Base-by-base conservation (phyloP, 139 green algal species). In the Tetraselmis striata region DNA sequence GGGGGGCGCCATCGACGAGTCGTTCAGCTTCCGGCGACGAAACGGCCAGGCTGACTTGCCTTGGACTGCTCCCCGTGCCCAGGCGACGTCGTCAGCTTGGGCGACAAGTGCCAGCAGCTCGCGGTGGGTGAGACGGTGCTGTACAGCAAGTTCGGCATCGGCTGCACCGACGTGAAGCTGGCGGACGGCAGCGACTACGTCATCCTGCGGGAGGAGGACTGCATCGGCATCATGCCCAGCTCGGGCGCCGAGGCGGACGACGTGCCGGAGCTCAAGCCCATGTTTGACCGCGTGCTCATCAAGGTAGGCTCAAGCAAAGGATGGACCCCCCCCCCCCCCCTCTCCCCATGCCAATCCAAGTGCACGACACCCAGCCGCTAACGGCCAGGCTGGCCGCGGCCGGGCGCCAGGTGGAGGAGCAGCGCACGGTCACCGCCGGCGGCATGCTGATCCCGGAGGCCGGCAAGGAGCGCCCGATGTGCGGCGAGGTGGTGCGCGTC, bases 81-180 rank as follows among this genome's bases (percentile, higher is more conserved):
- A 91, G 90, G 90, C 31, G 90, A 93, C 24, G 86, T 93, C 25
- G 85, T 90, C 29, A 30, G 26, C 1, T 81, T 93, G 1, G 90
- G 90, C 28, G 90, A 93, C 81, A 88, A 88, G 0, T 86, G 85
- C 1, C 30, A 81, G 18, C 59, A 59, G 31, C 59, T 95, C 1
- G 89, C 90, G n/a, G 76, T 80, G 31, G 91, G 91, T 74, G 84
- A 94, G 28, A 94, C 91, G 77, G 89, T 98, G 22, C 82, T 98
- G 28, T 98, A 98, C 91, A 94, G 83, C 91, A 98, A 98, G 85
- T 98, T 98, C 87, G 96, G 96, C 30, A 95, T 98, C 81, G 95
- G 95, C 28, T 93, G 91, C 77, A 94, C 90, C 1, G 96, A 98
- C 79, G 26, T 98, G 5, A 89, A 93, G 79, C 25, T 97, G 75